Base-by-base conservation (phyloP, 1,139 yeast genomes). In the Blastobotrys arbuscula region DNA sequence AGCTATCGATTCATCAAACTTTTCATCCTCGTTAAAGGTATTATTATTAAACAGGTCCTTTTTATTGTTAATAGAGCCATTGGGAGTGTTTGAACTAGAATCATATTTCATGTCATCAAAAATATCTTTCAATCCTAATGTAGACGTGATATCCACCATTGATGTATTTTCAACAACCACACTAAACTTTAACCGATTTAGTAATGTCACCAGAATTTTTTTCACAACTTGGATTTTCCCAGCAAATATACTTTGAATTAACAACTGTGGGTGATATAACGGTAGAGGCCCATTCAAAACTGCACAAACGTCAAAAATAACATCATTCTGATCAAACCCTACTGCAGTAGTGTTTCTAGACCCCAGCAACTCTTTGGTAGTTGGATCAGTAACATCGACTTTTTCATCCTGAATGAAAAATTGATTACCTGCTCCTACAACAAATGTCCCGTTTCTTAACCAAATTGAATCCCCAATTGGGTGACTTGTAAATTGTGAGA, bases 271-370 rank as follows among this genome's bases (percentile, higher is more conserved):
- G 61, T 92, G 97, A 59, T 86, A 92, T 1, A 89, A 69, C 0
- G 97, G 97, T 33, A 92, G 66, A 0, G 95, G 94, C 26, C 97
- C 96, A 67, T 89, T 89, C 48, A 92, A 68, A 1, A 88, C 82
- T 16, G 87, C 71, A 40, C 85, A 86, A 50, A 89, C 72, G 51
- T 78, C 81, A 58, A 86, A 77, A 1, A 80, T 71, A 54, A 79
- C 81, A 13, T 33, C 35, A 9, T 13, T 18, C 6, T 71, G 68
- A 19, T 69, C 66, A 33, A 54, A 53, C 10, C 28, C 31, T 12
- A 28, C 31, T 10, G 57, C 49, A 4, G 50, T 48, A 7, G 59
- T 52, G 20, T 62, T 55, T 33, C 66, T 57, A 13, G 67, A 56
- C 8, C 63, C 62, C 36, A 67, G 56, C 41, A 60, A 54, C 46